These are phyloP conservation scores for Aphanomyces invadans DNA, from an alignment of 352 stramenopile species.

Conservation along the genomic window DNA sequence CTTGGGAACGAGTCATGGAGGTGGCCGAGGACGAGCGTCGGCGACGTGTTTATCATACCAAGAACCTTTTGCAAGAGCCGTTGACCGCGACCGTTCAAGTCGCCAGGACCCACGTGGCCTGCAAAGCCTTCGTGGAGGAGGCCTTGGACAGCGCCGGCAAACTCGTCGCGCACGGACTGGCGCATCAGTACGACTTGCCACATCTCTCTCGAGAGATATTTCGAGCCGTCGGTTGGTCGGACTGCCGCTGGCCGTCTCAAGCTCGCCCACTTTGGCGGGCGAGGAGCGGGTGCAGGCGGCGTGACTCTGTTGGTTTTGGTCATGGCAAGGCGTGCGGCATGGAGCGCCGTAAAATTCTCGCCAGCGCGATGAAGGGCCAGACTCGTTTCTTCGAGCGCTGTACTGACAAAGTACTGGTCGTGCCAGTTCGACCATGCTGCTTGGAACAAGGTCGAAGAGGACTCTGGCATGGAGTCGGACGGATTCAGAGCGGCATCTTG, in stretches of 20 bases:
- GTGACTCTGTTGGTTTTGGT: neutral
- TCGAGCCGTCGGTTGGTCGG: neutral
- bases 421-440: neutral
- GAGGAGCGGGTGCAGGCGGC: neutral
- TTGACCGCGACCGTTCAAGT: neutral
- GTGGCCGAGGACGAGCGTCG: constrained; percentile 8
- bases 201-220: neutral
- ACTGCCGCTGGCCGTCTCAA: neutral
- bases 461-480: neutral
- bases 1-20: constrained; percentile 8
- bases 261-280: neutral
- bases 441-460: neutral
- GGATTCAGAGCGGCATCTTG: neutral
- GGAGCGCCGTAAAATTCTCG: neutral
- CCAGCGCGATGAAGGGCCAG: neutral
- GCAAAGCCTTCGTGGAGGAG: neutral
- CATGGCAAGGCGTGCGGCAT: neutral
- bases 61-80: neutral
- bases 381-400: neutral
- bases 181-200: neutral
- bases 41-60: neutral
- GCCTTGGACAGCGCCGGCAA: neutral
- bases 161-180: neutral
- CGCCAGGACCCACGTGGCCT: neutral
- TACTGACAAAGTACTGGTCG: constrained; percentile 10